Conservation (phyloP, 768 basidiomycete genomes). For the Stropharia rugosoannulata region DNA sequence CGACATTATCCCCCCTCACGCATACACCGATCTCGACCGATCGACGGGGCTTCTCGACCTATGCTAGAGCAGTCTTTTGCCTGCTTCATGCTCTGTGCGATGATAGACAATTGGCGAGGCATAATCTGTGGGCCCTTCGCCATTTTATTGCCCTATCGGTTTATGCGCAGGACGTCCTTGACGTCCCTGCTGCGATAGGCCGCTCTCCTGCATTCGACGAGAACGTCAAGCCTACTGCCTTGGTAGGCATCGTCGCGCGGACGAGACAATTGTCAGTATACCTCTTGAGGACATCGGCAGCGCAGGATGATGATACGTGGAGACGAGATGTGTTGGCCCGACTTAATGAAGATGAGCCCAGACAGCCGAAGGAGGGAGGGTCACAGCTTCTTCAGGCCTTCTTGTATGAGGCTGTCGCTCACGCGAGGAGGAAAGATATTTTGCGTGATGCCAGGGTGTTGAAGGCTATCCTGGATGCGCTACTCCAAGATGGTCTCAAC, state of each 20-base stretch:
- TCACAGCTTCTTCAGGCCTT: constrained; percentile 21
- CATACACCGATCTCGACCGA: constrained; percentile 31
- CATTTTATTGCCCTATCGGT: constrained; percentile 65
- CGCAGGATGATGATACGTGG: constrained; percentile 45
- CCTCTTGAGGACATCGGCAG: constrained; percentile 44
- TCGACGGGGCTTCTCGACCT: constrained; percentile 52
- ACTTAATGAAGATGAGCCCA: constrained; percentile 14
- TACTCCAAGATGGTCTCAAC: constrained; percentile 59
- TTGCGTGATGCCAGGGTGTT: constrained; percentile 61
- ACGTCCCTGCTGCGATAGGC: constrained; percentile 43
- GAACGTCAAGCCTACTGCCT: constrained; percentile 28
- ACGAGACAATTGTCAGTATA: constrained; percentile 61
- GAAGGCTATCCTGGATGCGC: constrained; percentile 55
- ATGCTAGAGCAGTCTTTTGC: constrained; percentile 61
- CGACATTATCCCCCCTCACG: constrained; percentile 17
- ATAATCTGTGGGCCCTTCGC: constrained; percentile 64
- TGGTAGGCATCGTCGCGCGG: constrained; percentile 42
- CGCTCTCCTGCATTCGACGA: constrained; percentile 48
- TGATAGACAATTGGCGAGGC: constrained; percentile 60
- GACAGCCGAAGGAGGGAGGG: constrained; percentile 14
- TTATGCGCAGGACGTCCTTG: constrained; percentile 61
- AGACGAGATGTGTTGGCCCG: constrained; percentile 39
- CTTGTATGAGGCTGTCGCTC: constrained; percentile 27
- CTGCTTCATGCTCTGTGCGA: constrained; percentile 53
- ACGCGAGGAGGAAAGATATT: constrained; percentile 38